These are phyloP conservation scores for Paecilomyces formosus DNA, from an alignment of 2,329 filamentous ascomycete genomes.

Conservation along the genomic window DNA sequence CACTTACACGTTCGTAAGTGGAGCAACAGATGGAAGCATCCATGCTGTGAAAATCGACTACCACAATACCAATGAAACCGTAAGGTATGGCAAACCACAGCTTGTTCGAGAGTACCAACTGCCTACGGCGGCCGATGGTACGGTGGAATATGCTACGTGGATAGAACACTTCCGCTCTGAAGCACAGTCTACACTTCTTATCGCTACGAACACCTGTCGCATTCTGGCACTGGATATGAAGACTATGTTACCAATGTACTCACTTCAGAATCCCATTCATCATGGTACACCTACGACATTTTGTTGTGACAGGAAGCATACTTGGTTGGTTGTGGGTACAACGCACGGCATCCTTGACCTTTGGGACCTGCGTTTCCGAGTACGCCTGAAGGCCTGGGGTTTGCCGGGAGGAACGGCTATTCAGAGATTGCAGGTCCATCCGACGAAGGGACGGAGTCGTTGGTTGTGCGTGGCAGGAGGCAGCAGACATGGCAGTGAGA, in stretches of 20 bases:
- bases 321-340: constrained; percentile 88
- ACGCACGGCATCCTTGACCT: constrained; percentile 87
- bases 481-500: constrained; percentile 69
- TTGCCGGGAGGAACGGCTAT: constrained; percentile 74
- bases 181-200: constrained; percentile 68
- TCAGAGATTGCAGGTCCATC: constrained; percentile 71
- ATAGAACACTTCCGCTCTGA: constrained; percentile 86
- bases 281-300: constrained; percentile 91
- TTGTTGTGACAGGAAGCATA: constrained; percentile 73
- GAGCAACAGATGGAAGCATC: constrained; percentile 81
- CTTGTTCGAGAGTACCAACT: constrained; percentile 76
- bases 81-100: constrained; percentile 70
- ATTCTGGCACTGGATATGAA: constrained; percentile 80
- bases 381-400: constrained; percentile 82
- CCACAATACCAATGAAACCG: constrained; percentile 48
- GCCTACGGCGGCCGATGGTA: constrained; percentile 19
- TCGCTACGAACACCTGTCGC: constrained; percentile 80
- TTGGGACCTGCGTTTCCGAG: constrained; percentile 93
- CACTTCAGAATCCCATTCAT: constrained; percentile 77
- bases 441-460: constrained; percentile 67
- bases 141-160: constrained; percentile 75
- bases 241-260: constrained; percentile 75
- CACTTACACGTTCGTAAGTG: constrained; percentile 88
- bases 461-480: constrained; percentile 87
- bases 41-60: constrained; percentile 81